Evolutionary conservation across 2,329 filamentous ascomycete genomes (phyloP).

Genomic region (Calonectria leucothoes): DNA sequence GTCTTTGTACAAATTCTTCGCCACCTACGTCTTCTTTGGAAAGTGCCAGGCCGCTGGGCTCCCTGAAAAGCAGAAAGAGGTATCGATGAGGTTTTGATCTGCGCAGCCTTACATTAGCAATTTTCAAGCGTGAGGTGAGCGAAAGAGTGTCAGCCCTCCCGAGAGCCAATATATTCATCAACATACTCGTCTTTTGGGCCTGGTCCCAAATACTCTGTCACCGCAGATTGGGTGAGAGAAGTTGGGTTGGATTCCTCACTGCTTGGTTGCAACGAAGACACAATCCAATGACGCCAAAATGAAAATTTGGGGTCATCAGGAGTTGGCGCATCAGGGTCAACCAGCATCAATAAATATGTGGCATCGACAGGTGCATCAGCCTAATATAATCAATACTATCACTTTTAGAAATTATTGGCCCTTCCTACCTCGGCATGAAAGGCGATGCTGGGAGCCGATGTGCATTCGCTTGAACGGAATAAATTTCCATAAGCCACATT

Average conservation of each 20-base stretch:
- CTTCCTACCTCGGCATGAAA: constrained; percentile 48
- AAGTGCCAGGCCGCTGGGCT: constrained; percentile 49
- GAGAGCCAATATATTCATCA: not conserved
- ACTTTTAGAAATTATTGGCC: fast-evolving
- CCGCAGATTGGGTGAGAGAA: constrained; percentile 44
- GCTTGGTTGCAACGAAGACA: constrained; percentile 53
- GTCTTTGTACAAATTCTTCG: constrained; percentile 58
- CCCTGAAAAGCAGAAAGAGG: constrained; percentile 57
- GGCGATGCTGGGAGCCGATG: constrained; percentile 49
- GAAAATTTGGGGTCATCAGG: constrained; percentile 66
- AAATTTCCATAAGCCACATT: constrained; percentile 51
- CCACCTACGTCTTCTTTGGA: constrained; percentile 57
- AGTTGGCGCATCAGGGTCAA: constrained; percentile 67
- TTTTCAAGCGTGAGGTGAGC: not conserved
- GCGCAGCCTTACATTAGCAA: not conserved
- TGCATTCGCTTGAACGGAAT: constrained; percentile 53
- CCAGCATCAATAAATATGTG: constrained; percentile 60
- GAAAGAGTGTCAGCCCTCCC: not conserved
- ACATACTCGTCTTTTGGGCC: constrained; percentile 60
- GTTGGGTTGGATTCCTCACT: constrained; percentile 34
- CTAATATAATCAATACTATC: constrained; percentile 16
- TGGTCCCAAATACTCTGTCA: constrained; percentile 58
- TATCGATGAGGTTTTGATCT: constrained; percentile 63
- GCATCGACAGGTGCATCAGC: constrained; percentile 39
- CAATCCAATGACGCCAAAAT: constrained; percentile 67